Base-by-base conservation (phyloP, 2,329 filamentous ascomycete species). In the Penicillium olsonii region DNA sequence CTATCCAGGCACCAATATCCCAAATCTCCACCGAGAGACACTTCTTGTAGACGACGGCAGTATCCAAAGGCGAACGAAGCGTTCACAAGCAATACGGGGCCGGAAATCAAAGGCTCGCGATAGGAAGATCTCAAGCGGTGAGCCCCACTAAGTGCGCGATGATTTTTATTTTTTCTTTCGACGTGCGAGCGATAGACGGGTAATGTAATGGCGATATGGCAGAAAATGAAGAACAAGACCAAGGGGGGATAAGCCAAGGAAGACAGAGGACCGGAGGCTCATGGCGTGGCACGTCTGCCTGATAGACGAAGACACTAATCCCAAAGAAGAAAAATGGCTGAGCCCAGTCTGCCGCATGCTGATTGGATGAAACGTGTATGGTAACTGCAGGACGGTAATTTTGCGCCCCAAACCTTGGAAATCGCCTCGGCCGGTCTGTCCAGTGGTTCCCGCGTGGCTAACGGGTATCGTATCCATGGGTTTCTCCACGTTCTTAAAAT, bases 231-330 rank as follows among this genome's bases (percentile, higher is more conserved):
- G 42, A 45, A 52, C 46, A 52, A 52, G 50, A 52, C 29, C 22
- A 15, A 39, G 41, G 44, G 51, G 31, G 38, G 52, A 26, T 31
- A 35, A 50, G 53, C 45, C 47, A 53, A 51, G 48, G 56, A 55
- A 55, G 59, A 56, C 53, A 60, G 64, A 54, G 12, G 45, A 56
- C 56, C 48, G 52, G 53, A 56, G 53, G 41, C 37, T 54, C 42
- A 53, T 47, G 57, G 52, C 64, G 57, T 54, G 50, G 48, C 61
- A 64, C 68, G 67, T 70, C 68, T 71, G 68, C 68, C 68, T 71
- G 64, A 69, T 69, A 62, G 67, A 61, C 64, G 60, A 68, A 53
- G 42, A 14, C 50, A 37, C 65, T 64, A 65, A 43, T 8, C 56
- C 52, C 20, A 11, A 56, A 57, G 34, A 35, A 62, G 67, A 14